phyloP scores from a whole-genome alignment of 441 rosid genomes.

The Mallotus repandus region DNA sequence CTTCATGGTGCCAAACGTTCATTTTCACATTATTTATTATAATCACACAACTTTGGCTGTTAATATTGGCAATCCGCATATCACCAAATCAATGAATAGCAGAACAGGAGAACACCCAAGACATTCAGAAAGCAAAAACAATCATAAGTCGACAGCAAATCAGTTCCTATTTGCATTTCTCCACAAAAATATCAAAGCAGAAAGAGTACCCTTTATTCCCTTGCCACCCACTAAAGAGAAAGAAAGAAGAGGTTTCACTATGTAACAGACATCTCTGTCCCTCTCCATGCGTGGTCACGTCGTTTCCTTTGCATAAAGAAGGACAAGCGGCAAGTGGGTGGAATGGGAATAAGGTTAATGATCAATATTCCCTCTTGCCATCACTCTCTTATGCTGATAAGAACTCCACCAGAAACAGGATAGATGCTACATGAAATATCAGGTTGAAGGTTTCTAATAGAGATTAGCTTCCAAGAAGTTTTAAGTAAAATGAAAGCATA shows the following conservation, averaged over 20 bases:
- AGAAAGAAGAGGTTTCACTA: not conserved
- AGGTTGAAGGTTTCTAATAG: constrained; percentile 11
- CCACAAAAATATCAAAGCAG: not conserved
- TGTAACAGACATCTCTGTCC: not conserved
- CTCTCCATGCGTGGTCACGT: constrained; percentile 6
- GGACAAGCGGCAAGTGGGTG: constrained; percentile 1
- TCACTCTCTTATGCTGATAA: constrained; percentile 29
- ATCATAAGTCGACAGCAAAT: not conserved
- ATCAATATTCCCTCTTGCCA: constrained; percentile 29
- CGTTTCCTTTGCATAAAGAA: constrained; percentile 14
- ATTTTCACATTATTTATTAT: too few species aligned
- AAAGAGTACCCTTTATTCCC: constrained; percentile 5
- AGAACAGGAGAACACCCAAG: not conserved
- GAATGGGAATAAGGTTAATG: constrained; percentile 16
- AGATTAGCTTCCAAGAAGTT: too few species aligned
- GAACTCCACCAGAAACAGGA: constrained; percentile 30
- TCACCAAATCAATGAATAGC: not conserved
- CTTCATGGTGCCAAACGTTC: not conserved
- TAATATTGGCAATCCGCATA: not conserved
- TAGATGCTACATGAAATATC: constrained; percentile 21
- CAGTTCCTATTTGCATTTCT: not conserved
- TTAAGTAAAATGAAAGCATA: too few species aligned
- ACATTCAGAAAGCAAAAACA: not conserved
- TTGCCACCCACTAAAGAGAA: not conserved
- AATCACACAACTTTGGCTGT: too few species aligned